phyloP scores from a whole-genome alignment of 1,284 basidiomycete genomes.

The Prillingera fragicola region DNA sequence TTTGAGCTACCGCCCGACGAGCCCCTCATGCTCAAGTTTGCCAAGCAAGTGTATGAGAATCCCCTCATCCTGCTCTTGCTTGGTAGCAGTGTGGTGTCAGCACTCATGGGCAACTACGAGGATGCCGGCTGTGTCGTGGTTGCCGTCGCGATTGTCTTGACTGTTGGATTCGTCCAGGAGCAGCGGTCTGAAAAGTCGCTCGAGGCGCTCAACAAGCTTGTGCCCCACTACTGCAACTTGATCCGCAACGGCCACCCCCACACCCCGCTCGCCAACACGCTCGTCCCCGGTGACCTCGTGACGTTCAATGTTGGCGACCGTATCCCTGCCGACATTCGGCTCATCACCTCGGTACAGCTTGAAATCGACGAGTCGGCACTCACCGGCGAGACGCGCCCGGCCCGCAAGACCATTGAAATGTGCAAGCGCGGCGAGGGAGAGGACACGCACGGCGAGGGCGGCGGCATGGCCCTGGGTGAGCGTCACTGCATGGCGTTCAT shows the following conservation, averaged over 20 bases:
- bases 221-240: slow-evolving; percentile 91
- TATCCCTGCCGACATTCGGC: slow-evolving; percentile 84
- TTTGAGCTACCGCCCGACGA: slow-evolving; percentile 82
- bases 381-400: slow-evolving; percentile 85
- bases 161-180: slow-evolving; percentile 94
- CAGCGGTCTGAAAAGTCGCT: slow-evolving; percentile 89
- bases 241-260: slow-evolving; percentile 68
- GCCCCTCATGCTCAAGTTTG: slow-evolving; percentile 76
- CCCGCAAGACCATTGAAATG: slow-evolving; percentile 61
- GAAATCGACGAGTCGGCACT: slow-evolving; percentile 94
- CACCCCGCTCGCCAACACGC: slow-evolving; percentile 82
- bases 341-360: slow-evolving; percentile 70
- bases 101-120: slow-evolving; percentile 85
- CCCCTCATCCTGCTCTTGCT: slow-evolving; percentile 85
- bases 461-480: slow-evolving; percentile 67
- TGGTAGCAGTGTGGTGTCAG: slow-evolving; percentile 78
- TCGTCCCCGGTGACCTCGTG: slow-evolving; percentile 91
- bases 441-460: slow-evolving; percentile 52
- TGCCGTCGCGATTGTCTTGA: slow-evolving; percentile 88
- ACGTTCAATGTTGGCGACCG: slow-evolving; percentile 83
- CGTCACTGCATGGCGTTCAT: slow-evolving; percentile 87
- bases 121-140: slow-evolving; percentile 90
- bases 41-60: slow-evolving; percentile 81
- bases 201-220: slow-evolving; percentile 91
- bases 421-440: slow-evolving; percentile 49